Evolutionary conservation across 208 protist species (phyloP).

Genomic region (Plasmodiophora brassicae): DNA sequence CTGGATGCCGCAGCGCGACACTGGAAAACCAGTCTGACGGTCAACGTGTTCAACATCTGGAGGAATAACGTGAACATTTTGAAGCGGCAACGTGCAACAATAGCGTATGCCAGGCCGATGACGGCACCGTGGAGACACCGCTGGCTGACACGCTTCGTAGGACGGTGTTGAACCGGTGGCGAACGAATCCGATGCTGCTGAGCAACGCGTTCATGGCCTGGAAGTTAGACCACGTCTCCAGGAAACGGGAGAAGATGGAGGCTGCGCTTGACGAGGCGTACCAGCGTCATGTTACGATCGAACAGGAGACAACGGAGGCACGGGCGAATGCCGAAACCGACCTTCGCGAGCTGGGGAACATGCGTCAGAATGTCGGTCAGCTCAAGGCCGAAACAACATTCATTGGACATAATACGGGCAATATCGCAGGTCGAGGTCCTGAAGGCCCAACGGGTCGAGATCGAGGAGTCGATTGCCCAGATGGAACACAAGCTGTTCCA

Average conservation of each 20-base stretch:
- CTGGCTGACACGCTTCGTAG: no score
- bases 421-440: neutral
- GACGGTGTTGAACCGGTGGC: neutral
- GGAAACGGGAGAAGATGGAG: neutral
- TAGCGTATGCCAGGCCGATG: no score
- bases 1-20: neutral
- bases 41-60: neutral
- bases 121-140: no score
- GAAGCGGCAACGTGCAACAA: no score
- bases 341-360: neutral
- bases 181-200: neutral
- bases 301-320: neutral
- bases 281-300: neutral
- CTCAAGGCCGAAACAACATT: neutral
- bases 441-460: neutral
- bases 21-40: neutral
- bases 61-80: neutral
- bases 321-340: neutral
- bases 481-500: neutral
- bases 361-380: neutral
- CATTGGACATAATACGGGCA: neutral
- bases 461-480: neutral
- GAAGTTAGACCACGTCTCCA: neutral
- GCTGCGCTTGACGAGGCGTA: neutral
- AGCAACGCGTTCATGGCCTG: neutral